Conservation (phyloP, 768 basidiomycete species). For the Strobilomyces dryophilus region DNA sequence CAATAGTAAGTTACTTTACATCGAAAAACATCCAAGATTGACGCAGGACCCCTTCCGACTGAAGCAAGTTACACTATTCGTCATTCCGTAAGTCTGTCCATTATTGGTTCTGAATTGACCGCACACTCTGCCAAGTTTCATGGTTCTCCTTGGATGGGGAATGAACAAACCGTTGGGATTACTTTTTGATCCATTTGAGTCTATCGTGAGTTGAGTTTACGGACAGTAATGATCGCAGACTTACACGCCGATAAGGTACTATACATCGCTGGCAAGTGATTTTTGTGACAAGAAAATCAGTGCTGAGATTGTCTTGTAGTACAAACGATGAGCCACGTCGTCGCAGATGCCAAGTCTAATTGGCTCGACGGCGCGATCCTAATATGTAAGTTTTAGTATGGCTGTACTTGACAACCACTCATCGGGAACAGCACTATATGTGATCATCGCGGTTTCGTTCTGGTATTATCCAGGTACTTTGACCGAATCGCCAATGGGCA, state of each 20-base stretch:
- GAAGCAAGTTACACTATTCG: conserved; percentile 80
- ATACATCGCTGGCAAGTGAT: conserved; percentile 33
- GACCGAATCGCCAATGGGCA: background rate
- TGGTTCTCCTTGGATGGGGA: conserved; percentile 75
- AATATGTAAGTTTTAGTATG: conserved; percentile 47
- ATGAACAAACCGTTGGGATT: conserved; percentile 76
- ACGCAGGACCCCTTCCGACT: background rate
- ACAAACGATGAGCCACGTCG: conserved; percentile 79
- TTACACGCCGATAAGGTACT: conserved; percentile 27
- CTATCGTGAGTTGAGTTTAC: conserved; percentile 43
- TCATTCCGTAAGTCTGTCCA: conserved; percentile 62
- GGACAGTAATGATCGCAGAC: background rate
- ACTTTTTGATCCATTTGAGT: conserved; percentile 88
- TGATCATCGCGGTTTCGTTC: conserved; percentile 67
- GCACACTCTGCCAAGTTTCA: conserved; percentile 43
- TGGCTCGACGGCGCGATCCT: conserved; percentile 79
- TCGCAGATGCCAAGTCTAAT: conserved; percentile 78
- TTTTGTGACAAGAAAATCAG: conserved; percentile 33
- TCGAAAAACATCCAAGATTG: background rate
- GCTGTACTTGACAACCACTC: background rate
- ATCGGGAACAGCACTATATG: conserved; percentile 50
- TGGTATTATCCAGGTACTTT: conserved; percentile 51
- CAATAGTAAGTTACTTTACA: conserved; percentile 47
- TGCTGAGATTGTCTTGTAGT: conserved; percentile 38
- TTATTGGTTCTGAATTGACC: background rate